Percentiles rank a stretch among this genome's conserved stretches.
Conservation (phyloP, 2,329 filamentous ascomycete species). For the Aureobasidium vineae region DNA sequence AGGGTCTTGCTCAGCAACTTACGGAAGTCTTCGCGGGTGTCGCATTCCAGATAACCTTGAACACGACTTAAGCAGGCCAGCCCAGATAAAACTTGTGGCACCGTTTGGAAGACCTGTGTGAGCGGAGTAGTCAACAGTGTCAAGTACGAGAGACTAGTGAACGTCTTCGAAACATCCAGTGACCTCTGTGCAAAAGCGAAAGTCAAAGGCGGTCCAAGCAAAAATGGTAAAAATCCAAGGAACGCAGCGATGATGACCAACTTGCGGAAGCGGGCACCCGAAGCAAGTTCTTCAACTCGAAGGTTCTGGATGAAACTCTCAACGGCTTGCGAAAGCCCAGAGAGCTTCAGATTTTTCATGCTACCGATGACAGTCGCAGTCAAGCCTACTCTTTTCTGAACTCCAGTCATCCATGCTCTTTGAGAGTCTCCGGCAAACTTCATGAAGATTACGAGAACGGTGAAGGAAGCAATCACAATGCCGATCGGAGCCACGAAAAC, state of each 20-base stretch:
- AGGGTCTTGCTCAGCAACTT: not conserved
- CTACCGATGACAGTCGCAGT: not conserved
- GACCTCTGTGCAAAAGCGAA: slow-evolving; percentile 3
- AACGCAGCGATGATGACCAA: not conserved
- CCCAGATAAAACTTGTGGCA: not conserved
- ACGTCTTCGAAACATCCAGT: not conserved
- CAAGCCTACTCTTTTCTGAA: not conserved
- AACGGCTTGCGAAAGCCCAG: not conserved
- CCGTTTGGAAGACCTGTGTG: not conserved
- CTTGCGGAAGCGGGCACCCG: not conserved
- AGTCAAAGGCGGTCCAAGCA: not conserved
- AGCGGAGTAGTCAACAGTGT: not conserved
- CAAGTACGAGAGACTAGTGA: slow-evolving; percentile 1
- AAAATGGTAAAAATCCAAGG: not conserved
- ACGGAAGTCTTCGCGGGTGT: not conserved
- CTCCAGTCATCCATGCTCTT: slow-evolving; percentile 1
- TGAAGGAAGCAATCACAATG: slow-evolving; percentile 1
- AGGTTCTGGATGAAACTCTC: not conserved
- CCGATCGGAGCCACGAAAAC: slow-evolving; percentile 21
- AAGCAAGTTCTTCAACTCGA: not conserved
- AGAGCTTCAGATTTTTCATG: not conserved
- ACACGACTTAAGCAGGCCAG: slow-evolving; percentile 1
- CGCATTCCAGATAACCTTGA: not conserved
- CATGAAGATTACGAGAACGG: not conserved
- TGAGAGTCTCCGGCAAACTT: slow-evolving; percentile 7